Evolutionary conservation across 352 stramenopile species (phyloP), one percentile per base, ranked within the genome.

Genomic region (Phytophthora vignae): DNA sequence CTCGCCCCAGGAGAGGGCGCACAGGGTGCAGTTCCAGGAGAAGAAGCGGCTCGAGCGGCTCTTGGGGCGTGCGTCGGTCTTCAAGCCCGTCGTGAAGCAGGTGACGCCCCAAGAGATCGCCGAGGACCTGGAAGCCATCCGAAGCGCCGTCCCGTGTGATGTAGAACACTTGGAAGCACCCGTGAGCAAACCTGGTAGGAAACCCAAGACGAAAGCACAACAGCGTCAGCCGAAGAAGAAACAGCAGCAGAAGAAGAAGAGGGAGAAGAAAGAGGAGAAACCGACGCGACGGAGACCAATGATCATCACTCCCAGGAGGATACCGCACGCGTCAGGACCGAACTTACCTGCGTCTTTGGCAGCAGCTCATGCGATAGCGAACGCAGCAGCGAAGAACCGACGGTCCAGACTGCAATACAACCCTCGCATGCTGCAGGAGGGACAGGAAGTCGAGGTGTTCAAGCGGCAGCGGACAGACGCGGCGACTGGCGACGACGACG

Each of bases 31-130:
- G 60, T 78, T 78, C 44, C 73, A 84, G 19, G 82, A 92, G 72
- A 88, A 90, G 71, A 87, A 87, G 63, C 67, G 78, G 6, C 74
- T 92, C 6, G 83, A 89, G 46, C 67, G 67, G 49, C 54, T 92
- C 17, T 72, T 92, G 60, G 79, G 79, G 0, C 73, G 82, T 17
- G 63, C 77, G n/a, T 82, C 74, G 1, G 77, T 92, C 14, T 92
- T 92, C 60, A 54, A 73, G 49, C 77, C 70, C 19, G 79, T 84
- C 8, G 70, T 78, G 33, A 77, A 84, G 52, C 74, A 71, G n/a
- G 53, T 84, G 25, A 62, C 63, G 46, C 19, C 58, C 1, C 15
- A 77, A 8, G 75, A 90, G 15, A 76, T 84, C 19, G 54, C 63
- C 17, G 60, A 63, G 19, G 84, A 92, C 54, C 29, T 92, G 49